Evolutionary conservation across 2,329 filamentous ascomycete species (phyloP).

Genomic region (Neopestalotiopsis sp.): DNA sequence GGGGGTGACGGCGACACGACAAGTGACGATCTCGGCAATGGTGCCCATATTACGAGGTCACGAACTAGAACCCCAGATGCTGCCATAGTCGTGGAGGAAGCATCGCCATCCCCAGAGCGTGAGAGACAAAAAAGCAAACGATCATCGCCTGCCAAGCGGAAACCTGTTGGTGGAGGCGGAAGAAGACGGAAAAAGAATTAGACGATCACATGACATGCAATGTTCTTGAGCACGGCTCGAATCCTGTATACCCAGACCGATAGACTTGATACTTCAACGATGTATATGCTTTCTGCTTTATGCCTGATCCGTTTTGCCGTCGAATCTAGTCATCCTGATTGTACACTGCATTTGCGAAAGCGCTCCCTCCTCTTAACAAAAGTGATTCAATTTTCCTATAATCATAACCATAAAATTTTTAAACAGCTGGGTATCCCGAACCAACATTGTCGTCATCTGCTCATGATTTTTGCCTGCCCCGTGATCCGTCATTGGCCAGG

Average conservation of each 20-base stretch:
- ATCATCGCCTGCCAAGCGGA: conserved; percentile 43
- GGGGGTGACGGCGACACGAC: conserved; percentile 38
- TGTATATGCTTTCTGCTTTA: conserved; percentile 19
- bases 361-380: no score
- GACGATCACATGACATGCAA: conserved; percentile 13
- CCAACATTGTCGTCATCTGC: background rate
- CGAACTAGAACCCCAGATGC: conserved; percentile 41
- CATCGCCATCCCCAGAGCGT: conserved; percentile 31
- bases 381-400: conserved; percentile 1
- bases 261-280: conserved; percentile 26
- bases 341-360: no score
- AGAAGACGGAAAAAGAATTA: conserved; percentile 40
- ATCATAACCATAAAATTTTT: conserved; percentile 9
- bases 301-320: background rate
- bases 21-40: conserved; percentile 32
- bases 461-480: background rate
- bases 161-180: conserved; percentile 32
- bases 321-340: background rate
- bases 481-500: background rate
- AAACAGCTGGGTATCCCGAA: conserved; percentile 2
- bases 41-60: conserved; percentile 29
- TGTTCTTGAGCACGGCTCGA: conserved; percentile 17
- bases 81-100: conserved; percentile 45
- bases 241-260: conserved; percentile 27
- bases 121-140: conserved; percentile 44